Evolutionary conservation across 169 alveolate genomes (phyloP).

Genomic region (Plasmodium falciparum): DNA sequence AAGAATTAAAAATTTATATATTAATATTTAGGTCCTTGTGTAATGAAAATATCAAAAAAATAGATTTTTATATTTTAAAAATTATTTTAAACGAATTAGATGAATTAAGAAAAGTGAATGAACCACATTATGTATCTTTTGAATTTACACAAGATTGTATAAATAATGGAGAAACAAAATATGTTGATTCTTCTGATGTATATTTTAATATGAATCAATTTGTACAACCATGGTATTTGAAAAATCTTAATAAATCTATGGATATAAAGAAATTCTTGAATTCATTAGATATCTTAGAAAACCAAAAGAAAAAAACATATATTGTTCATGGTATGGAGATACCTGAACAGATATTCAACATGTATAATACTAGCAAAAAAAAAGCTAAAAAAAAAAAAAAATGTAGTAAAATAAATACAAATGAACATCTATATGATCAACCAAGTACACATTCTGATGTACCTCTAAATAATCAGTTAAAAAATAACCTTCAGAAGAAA

Average conservation of each 20-base stretch:
- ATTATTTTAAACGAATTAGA: slow-evolving; percentile 54
- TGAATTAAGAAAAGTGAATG: slow-evolving; percentile 69
- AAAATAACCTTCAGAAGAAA: too few relatives aligned
- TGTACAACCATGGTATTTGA: slow-evolving; percentile 46
- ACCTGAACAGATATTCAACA: slow-evolving; percentile 29
- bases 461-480: neutral
- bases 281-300: slow-evolving; percentile 67
- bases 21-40: slow-evolving; percentile 50
- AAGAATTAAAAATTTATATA: slow-evolving; percentile 61
- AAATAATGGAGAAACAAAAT: slow-evolving; percentile 11
- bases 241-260: slow-evolving; percentile 46
- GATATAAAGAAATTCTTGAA: slow-evolving; percentile 57
- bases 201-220: slow-evolving; percentile 51
- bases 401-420: neutral
- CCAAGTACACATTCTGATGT: neutral
- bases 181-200: slow-evolving; percentile 19
- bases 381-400: neutral
- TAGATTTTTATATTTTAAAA: slow-evolving; percentile 47
- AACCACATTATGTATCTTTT: slow-evolving; percentile 41
- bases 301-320: slow-evolving; percentile 41
- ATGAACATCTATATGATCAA: too few relatives aligned
- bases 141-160: slow-evolving; percentile 32
- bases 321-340: slow-evolving; percentile 65
- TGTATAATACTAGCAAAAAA: slow-evolving; percentile 3
- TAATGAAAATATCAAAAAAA: slow-evolving; percentile 35